phyloP scores from a whole-genome alignment of 257 asterid genomes.

The Misopates orontium region DNA sequence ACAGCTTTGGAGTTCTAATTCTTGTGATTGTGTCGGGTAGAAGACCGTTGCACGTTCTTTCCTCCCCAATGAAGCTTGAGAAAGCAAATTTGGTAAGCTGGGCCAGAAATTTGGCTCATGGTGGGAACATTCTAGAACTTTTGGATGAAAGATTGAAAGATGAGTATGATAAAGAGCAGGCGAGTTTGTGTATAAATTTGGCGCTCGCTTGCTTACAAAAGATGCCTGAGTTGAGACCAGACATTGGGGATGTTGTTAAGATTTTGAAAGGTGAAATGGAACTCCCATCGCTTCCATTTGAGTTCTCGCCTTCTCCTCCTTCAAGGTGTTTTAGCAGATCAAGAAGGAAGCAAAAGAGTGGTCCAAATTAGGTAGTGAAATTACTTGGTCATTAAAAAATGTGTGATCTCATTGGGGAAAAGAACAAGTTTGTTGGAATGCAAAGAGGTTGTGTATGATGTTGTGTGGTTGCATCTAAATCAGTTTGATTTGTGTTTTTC shows the following conservation, averaged over 20 bases:
- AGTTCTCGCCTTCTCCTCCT: constrained; percentile 93
- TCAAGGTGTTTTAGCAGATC: constrained; percentile 53
- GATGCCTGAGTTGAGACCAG: constrained; percentile 85
- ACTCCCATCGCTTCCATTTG: constrained; percentile 63
- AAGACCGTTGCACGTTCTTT: constrained; percentile 84
- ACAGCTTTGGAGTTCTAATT: constrained; percentile 84
- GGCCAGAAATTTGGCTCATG: constrained; percentile 72
- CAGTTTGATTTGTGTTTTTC: not conserved
- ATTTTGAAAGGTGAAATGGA: constrained; percentile 84
- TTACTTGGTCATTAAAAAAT: not conserved
- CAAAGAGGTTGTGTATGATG: too few relatives aligned
- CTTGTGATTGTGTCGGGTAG: constrained; percentile 85
- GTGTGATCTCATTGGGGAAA: not conserved
- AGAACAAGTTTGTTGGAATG: not conserved
- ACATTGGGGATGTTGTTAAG: constrained; percentile 70
- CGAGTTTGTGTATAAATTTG: constrained; percentile 69
- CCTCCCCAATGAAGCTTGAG: constrained; percentile 94
- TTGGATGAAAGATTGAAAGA: constrained; percentile 68
- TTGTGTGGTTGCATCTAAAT: constrained; percentile 19
- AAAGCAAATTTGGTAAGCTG: constrained; percentile 85
- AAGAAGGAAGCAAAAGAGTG: constrained; percentile 50
- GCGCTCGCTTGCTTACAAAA: constrained; percentile 91
- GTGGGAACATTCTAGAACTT: constrained; percentile 67
- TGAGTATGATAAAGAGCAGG: constrained; percentile 64
- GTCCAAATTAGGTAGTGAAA: constrained; percentile 39